Evolutionary conservation across 2,329 filamentous ascomycete genomes (phyloP), one percentile per base, ranked within the genome.

Genomic region (Epichloe bromicola): DNA sequence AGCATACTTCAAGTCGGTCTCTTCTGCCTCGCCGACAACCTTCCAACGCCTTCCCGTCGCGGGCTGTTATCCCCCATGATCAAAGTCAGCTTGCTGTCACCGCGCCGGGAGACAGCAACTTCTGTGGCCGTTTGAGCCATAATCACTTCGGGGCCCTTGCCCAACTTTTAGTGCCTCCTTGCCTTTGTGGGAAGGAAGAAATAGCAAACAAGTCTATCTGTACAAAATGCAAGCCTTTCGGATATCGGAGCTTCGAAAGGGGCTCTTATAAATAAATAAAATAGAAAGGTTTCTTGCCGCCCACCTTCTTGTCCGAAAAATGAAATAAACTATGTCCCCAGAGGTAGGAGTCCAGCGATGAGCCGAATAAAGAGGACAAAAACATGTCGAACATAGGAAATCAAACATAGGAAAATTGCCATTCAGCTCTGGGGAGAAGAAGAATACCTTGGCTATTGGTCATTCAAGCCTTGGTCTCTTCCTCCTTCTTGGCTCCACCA

Each of bases 401-500:
- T 48, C 46, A 43, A 37, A 53, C 34, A 51, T 38, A 10, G 56
- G 58, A 53, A 53, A 55, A 53, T n/a, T 5, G 30, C 36, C 42
- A 39, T 15, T 15, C n/a, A 40, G 26, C 34, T 58, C 44, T 47
- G 38, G 8, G 53, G 50, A 46, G 34, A 47, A 48, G 17, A 41
- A 41, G 48, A 41, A 52, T 20, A 48, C 50, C 38, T 49, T 53
- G 26, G 39, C 23, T 14, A 5, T 14, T 23, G 5, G 36, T 33
- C 23, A 23, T 41, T 62, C 70, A 70, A 58, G 67, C 66, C 68
- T 73, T 70, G 53, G 63, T 65, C 62, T 69, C 67, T 55, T 67
- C 65, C 66, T 79, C 76, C 63, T 80, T 75, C 65, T 73, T 71
- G 46, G 61, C 63, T 56, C 72, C 71, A 49, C 59, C 67, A 48